Conservation (phyloP, 176 grass and related monocot genomes). For the Ampelocalamus luodianensis region DNA sequence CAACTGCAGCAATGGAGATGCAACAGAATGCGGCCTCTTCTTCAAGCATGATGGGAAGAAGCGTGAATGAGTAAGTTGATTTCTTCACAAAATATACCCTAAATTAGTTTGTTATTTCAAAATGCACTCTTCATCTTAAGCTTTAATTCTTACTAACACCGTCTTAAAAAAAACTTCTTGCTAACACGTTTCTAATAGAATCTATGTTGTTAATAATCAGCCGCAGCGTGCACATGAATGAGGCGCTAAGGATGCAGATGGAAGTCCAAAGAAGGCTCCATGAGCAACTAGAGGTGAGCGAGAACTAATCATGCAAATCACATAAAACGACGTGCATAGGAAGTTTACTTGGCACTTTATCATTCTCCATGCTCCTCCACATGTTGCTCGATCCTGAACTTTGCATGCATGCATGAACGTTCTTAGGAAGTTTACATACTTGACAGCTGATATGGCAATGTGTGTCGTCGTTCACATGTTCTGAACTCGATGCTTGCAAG, state of each 20-base stretch:
- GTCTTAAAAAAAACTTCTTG: neutral
- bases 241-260: conserved; percentile 84
- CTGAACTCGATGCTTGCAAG: conserved; percentile 1
- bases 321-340: conserved; percentile 15
- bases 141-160: neutral
- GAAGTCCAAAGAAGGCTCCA: conserved; percentile 93
- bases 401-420: conserved; percentile 35
- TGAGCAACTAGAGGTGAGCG: conserved; percentile 81
- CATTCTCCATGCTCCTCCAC: conserved; percentile 7
- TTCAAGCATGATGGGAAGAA: conserved; percentile 75
- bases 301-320: neutral
- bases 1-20: conserved; percentile 59
- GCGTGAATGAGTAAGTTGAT: conserved; percentile 81
- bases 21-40: conserved; percentile 84
- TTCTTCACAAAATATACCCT: neutral
- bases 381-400: conserved; percentile 21
- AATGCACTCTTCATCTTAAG: neutral
- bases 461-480: conserved; percentile 19
- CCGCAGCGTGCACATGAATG: conserved; percentile 73
- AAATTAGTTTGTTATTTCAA: neutral
- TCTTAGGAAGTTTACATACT: conserved; percentile 43
- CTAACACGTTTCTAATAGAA: neutral
- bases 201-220: conserved; percentile 29
- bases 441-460: neutral
- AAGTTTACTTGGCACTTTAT: conserved; percentile 43